Evolutionary conservation across 768 basidiomycete species (phyloP).

Genomic region (Lactifluus rugatus): DNA sequence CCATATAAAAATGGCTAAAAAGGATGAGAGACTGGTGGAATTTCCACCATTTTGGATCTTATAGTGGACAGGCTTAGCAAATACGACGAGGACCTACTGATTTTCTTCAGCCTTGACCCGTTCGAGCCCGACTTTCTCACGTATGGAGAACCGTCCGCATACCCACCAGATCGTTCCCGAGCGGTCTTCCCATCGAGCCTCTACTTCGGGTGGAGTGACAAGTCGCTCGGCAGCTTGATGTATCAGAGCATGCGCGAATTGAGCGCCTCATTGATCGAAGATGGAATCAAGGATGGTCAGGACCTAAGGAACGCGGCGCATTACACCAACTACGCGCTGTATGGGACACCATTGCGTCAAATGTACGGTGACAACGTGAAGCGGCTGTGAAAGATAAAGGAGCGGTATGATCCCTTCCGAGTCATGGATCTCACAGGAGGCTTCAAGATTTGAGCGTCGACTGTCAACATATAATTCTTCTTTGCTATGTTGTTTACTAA

Average conservation of each 20-base stretch:
- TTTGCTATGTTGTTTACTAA: not conserved
- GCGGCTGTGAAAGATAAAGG: not conserved
- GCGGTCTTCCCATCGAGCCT: constrained; percentile 7
- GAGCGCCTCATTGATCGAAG: not conserved
- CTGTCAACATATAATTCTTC: not conserved
- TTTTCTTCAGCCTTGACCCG: constrained; percentile 32
- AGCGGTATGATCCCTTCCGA: not conserved
- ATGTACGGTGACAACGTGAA: not conserved
- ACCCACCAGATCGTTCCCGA: constrained; percentile 18
- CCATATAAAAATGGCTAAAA: no score
- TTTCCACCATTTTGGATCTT: no score
- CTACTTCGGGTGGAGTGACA: constrained; percentile 34
- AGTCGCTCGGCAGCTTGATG: constrained; percentile 27
- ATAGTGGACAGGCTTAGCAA: constrained; percentile 19
- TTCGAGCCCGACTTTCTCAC: constrained; percentile 8
- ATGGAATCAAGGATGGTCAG: not conserved
- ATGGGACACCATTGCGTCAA: not conserved
- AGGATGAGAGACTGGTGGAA: no score
- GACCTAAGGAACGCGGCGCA: not conserved
- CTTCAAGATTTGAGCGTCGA: not conserved
- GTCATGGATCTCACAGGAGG: not conserved
- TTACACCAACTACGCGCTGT: not conserved
- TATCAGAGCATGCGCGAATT: not conserved
- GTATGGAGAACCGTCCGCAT: constrained; percentile 14
- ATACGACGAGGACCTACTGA: constrained; percentile 29